Conservation (phyloP, 2,329 filamentous ascomycete species). For the Fusarium sublunatum region DNA sequence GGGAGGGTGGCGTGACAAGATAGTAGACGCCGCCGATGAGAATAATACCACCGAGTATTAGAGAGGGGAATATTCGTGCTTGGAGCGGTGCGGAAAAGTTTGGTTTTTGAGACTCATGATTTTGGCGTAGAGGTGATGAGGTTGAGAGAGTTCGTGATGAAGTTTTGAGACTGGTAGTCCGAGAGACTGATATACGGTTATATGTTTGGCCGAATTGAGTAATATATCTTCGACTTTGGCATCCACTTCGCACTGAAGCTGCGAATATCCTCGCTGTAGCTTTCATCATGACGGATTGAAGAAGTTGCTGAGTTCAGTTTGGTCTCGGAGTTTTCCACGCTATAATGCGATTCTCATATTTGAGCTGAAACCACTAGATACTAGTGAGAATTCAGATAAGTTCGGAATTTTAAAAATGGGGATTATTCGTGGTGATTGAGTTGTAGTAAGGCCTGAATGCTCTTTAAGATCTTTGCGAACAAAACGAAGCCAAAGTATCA, state of each 20-base stretch:
- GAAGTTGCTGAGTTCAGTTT: background rate
- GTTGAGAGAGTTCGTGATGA: conserved; percentile 3
- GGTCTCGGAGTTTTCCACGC: background rate
- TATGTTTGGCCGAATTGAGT: background rate
- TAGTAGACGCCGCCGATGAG: conserved; percentile 46
- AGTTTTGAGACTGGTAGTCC: background rate
- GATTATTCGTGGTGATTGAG: background rate
- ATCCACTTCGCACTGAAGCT: background rate
- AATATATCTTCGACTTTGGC: background rate
- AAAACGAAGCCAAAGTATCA: conserved; percentile 15
- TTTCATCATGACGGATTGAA: conserved; percentile 11
- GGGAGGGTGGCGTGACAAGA: conserved; percentile 39
- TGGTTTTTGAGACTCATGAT: conserved; percentile 24
- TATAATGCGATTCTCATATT: background rate
- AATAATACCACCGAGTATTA: conserved; percentile 38
- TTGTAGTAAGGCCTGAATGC: background rate
- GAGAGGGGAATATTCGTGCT: conserved; percentile 41
- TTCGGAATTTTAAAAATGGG: rapidly evolving
- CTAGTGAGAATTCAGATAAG: background rate
- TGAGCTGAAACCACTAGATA: background rate
- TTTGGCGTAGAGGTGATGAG: conserved; percentile 9
- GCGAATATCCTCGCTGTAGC: conserved; percentile 11
- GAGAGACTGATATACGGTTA: background rate
- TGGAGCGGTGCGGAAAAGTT: conserved; percentile 59
- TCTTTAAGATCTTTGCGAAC: background rate